Base-by-base conservation (phyloP, 768 basidiomycete species). In the Chlorophyllum brunneum region DNA sequence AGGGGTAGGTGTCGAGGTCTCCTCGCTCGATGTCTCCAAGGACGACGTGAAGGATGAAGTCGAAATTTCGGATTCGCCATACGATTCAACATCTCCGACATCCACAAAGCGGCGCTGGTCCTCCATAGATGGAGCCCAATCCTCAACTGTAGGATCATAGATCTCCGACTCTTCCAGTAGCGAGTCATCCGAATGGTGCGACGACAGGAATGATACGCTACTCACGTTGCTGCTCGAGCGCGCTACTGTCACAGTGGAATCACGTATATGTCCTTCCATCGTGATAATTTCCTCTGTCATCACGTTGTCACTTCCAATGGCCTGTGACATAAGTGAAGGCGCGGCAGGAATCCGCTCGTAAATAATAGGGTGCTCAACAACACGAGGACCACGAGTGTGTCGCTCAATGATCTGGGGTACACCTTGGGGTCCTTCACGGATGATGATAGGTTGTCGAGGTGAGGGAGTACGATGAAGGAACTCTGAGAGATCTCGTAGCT, bases 101-200 rank as follows among this genome's bases (percentile, higher is more conserved):
- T 30, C 55, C 39, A 54, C 24, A 22, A 11, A 29, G 16, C 24
- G 34, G 18, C 42, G 42, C 15, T 47, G 52, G n/a, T 30, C 38
- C 31, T 48, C 54, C 26, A 45, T 27, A 20, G 38, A 34, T 3
- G 40, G 20, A 4, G 45, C 20, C 36, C 16, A 18, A 16, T 48
- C 54, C n/a, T 55, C 39, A 5, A 33, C 43, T 41, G 47, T 26
- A 48, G 37, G 42, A 18, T 56, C 58, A 24, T 53, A 53, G 20
- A 46, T 44, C 18, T 54, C 57, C 5, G 61, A 59, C 4, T 44
- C 54, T 13, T 71, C 77, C 61, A 64, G 73, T 54, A 70, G 70
- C 67, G 73, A 68, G 57, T 88, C 88, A 50, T 92, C 89, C 0
- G 90, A 92, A 56, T 91, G 85, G 55, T 87, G 85, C 1, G 78